A percentile compares a stretch with the other conserved stretches of the same genome.
Evolutionary conservation across 1,139 yeast species (phyloP).

Genomic region (Kluyveromyces sp.): DNA sequence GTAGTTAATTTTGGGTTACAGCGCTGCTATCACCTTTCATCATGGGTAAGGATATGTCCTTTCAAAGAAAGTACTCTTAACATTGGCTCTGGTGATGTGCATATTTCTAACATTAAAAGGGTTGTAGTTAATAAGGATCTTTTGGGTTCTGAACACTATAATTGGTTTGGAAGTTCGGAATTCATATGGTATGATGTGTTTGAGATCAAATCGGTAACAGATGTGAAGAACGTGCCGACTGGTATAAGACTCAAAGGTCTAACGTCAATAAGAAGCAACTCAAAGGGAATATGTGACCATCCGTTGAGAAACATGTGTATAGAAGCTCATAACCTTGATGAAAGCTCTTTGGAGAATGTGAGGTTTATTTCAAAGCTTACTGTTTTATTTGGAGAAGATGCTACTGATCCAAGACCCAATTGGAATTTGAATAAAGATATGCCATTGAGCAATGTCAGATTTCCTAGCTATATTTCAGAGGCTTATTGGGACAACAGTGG

Average conservation of each 20-base stretch:
- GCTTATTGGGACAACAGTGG: slow-evolving; percentile 17
- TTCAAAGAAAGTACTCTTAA: slow-evolving; percentile 1
- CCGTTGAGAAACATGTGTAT: slow-evolving; percentile 6
- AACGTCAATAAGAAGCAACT: background rate
- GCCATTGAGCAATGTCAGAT: slow-evolving; percentile 8
- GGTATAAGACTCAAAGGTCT: background rate
- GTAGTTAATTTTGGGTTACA: slow-evolving; percentile 15
- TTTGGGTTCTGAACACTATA: slow-evolving; percentile 13
- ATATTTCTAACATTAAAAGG: background rate
- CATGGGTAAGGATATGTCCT: slow-evolving; percentile 11
- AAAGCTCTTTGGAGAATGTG: slow-evolving; percentile 5
- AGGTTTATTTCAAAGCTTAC: slow-evolving; percentile 38
- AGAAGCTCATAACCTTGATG: background rate
- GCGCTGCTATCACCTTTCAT: slow-evolving; percentile 18
- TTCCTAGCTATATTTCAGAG: slow-evolving; percentile 16
- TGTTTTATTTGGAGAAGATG: slow-evolving; percentile 62
- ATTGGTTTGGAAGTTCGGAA: slow-evolving; percentile 20
- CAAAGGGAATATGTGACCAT: background rate
- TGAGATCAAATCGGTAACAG: slow-evolving; percentile 3
- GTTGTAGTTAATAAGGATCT: slow-evolving; percentile 17
- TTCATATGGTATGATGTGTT: slow-evolving; percentile 18
- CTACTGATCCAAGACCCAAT: slow-evolving; percentile 67
- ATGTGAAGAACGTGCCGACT: background rate
- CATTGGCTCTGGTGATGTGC: too few species aligned
- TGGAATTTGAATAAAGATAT: slow-evolving; percentile 45